Conservation (phyloP, 2,329 filamentous ascomycete species). For the Xylaria hypoxylon region DNA sequence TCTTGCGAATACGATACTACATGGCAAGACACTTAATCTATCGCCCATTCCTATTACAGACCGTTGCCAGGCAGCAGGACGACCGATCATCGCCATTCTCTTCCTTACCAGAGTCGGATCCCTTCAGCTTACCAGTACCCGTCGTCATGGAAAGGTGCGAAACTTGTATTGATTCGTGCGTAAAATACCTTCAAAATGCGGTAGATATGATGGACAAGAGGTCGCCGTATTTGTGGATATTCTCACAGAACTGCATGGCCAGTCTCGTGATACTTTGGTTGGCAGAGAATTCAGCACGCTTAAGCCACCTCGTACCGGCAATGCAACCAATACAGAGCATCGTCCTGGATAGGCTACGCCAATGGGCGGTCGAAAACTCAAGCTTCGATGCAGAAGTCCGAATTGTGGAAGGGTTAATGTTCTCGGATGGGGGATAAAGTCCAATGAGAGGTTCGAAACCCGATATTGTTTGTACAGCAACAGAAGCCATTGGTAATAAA, state of each 20-base stretch:
- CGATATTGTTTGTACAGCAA: slow-evolving; percentile 17
- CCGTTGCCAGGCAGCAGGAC: slow-evolving; percentile 60
- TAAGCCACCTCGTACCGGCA: slow-evolving; percentile 48
- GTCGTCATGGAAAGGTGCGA: slow-evolving; percentile 52
- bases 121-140: slow-evolving; percentile 43
- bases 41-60: slow-evolving; percentile 52
- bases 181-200: slow-evolving; percentile 52
- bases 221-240: slow-evolving; percentile 54
- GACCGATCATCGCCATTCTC: slow-evolving; percentile 42
- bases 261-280: slow-evolving; percentile 52
- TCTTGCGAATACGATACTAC: slow-evolving; percentile 79
- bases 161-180: slow-evolving; percentile 53
- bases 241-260: slow-evolving; percentile 53
- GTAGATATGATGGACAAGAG: slow-evolving; percentile 53
- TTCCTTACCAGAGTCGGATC: slow-evolving; percentile 39
- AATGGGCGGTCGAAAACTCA: slow-evolving; percentile 52
- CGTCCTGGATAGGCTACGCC: slow-evolving; percentile 48
- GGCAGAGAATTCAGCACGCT: slow-evolving; percentile 48
- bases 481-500: background rate
- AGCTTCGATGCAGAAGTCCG: slow-evolving; percentile 49
- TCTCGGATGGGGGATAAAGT: slow-evolving; percentile 43
- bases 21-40: slow-evolving; percentile 77
- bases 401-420: slow-evolving; percentile 46
- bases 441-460: background rate
- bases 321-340: slow-evolving; percentile 47